A percentile compares a stretch with the other conserved stretches of the same genome.
Conservation (phyloP, 495 filamentous ascomycete species). For the Beverwykella pulmonaria region DNA sequence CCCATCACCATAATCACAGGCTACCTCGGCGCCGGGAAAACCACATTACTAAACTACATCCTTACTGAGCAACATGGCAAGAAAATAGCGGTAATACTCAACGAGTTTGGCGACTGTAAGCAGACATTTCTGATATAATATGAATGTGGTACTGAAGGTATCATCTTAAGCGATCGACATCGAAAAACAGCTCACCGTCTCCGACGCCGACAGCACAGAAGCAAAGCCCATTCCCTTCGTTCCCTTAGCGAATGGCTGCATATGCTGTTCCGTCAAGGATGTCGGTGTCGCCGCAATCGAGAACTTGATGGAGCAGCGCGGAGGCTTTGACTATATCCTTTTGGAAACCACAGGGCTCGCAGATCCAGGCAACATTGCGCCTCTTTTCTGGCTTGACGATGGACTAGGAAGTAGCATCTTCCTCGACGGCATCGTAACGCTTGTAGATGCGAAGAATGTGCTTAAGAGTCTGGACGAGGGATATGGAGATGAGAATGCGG, state of each 20-base stretch:
- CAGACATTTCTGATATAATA: neutral
- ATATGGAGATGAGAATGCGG: slow-evolving; percentile 22
- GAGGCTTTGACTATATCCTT: slow-evolving; percentile 95
- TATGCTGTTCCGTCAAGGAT: slow-evolving; percentile 98
- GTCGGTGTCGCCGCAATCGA: slow-evolving; percentile 90
- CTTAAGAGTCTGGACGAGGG: slow-evolving; percentile 76
- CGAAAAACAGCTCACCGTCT: slow-evolving; percentile 88
- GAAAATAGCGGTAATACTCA: slow-evolving; percentile 96
- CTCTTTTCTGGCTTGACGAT: slow-evolving; percentile 96
- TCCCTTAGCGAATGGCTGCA: slow-evolving; percentile 86
- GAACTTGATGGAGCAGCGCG: slow-evolving; percentile 90
- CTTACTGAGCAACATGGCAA: slow-evolving; percentile 92
- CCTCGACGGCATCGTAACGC: slow-evolving; percentile 92
- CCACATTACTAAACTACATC: slow-evolving; percentile 93
- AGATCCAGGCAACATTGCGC: slow-evolving; percentile 93
- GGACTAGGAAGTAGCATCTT: slow-evolving; percentile 92
- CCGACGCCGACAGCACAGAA: slow-evolving; percentile 50
- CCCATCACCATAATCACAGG: slow-evolving; percentile 94
- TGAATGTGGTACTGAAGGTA: neutral
- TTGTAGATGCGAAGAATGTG: slow-evolving; percentile 95
- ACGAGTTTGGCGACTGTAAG: slow-evolving; percentile 96
- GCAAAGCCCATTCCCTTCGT: slow-evolving; percentile 29
- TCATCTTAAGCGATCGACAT: slow-evolving; percentile 75
- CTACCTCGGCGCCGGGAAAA: slow-evolving; percentile 94
- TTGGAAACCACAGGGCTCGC: slow-evolving; percentile 95